A percentile compares a stretch with the other conserved stretches of the same genome.
Evolutionary conservation across 1,139 yeast species (phyloP).

Genomic region (Yarrowia galli): DNA sequence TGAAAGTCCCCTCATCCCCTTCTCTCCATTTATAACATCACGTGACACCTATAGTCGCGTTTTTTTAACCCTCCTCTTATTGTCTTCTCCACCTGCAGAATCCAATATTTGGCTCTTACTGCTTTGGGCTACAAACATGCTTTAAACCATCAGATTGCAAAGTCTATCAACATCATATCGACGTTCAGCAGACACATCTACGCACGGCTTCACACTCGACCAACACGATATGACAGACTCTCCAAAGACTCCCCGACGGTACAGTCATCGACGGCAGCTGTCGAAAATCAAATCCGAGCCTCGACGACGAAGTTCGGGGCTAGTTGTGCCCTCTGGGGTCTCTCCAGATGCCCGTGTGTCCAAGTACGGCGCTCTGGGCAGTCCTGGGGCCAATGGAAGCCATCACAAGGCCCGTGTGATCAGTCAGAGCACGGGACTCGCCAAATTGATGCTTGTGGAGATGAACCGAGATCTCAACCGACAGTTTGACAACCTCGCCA

Average conservation of each 20-base stretch:
- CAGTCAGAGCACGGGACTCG: slow-evolving; percentile 37
- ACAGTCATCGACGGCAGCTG: slow-evolving; percentile 32
- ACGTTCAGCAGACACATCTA: neutral
- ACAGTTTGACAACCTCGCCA: slow-evolving; percentile 11
- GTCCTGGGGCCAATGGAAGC: slow-evolving; percentile 16
- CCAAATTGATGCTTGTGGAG: slow-evolving; percentile 34
- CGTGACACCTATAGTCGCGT: neutral
- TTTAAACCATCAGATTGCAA: neutral
- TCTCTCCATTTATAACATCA: neutral
- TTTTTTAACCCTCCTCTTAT: neutral
- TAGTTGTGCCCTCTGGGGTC: neutral
- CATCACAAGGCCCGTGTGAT: slow-evolving; percentile 22
- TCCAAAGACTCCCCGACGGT: slow-evolving; percentile 24
- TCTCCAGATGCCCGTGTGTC: slow-evolving; percentile 17
- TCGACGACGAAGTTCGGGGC: slow-evolving; percentile 23
- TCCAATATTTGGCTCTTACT: slow-evolving; percentile 17
- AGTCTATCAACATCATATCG: slow-evolving; percentile 1
- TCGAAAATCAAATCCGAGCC: slow-evolving; percentile 30
- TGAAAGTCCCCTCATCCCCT: neutral
- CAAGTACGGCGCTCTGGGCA: slow-evolving; percentile 21
- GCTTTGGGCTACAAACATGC: slow-evolving; percentile 8
- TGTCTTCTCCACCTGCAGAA: neutral
- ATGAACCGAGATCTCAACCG: slow-evolving; percentile 34
- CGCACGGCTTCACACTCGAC: slow-evolving; percentile 9
- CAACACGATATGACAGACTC: slow-evolving; percentile 18